Evolutionary conservation across 192 early-diverging fungal genomes (phyloP).

Genomic region (Entomortierella beljakovae): DNA sequence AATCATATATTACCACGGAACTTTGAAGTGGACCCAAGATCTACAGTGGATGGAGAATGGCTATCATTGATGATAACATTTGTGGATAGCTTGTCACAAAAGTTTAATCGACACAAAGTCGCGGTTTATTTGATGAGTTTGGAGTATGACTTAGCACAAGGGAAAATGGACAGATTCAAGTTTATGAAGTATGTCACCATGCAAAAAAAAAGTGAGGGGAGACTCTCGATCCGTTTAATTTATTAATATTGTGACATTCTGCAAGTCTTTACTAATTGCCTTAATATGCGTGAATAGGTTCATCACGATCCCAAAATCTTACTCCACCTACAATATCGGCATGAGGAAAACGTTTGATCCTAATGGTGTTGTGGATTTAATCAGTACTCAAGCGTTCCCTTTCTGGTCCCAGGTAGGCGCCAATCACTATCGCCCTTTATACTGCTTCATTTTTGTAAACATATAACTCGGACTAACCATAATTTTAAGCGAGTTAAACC

Average conservation of each 20-base stretch:
- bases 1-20: conserved; percentile 14
- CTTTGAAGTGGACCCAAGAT: neutral
- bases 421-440: neutral
- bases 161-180: conserved; percentile 17
- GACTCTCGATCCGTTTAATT: neutral
- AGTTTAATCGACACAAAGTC: conserved; percentile 43
- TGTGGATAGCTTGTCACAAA: conserved; percentile 27
- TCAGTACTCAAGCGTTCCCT: neutral
- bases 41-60: conserved; percentile 19
- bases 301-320: conserved; percentile 14
- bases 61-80: conserved; percentile 24
- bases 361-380: conserved; percentile 2
- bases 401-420: conserved; percentile 24
- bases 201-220: neutral
- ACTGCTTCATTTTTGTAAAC: neutral
- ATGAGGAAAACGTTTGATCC: neutral
- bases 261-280: neutral
- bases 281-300: neutral
- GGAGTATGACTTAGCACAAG: conserved; percentile 23
- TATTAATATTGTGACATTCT: neutral
- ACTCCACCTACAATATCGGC: conserved; percentile 7
- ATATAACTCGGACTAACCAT: no score
- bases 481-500: conserved; percentile 17
- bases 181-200: conserved; percentile 28
- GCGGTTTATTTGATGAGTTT: conserved; percentile 46